Evolutionary conservation across 1,139 yeast species (phyloP).

Genomic region (Saccharomyces hybrid): DNA sequence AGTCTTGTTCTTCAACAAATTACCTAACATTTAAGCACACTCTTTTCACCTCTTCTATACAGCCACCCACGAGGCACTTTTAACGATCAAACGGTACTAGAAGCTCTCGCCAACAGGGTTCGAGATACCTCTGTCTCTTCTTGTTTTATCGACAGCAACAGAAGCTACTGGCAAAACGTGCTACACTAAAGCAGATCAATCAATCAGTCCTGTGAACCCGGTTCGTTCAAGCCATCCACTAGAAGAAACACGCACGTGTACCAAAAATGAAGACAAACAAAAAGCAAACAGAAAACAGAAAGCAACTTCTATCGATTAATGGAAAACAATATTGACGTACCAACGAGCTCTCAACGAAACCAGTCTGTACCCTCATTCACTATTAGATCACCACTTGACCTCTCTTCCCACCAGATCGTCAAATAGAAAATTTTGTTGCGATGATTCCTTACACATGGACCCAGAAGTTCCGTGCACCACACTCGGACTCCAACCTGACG

Average conservation of each 20-base stretch:
- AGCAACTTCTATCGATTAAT: neutral
- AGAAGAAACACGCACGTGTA: neutral
- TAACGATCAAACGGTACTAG: neutral
- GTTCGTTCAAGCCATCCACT: neutral
- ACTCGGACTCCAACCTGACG: neutral
- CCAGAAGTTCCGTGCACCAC: neutral
- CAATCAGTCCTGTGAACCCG: neutral
- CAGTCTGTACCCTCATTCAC: neutral
- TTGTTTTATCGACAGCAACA: neutral
- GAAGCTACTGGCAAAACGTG: neutral
- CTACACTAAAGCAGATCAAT: neutral
- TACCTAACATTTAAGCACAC: constrained; percentile 5
- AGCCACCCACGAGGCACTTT: neutral
- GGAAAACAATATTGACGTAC: neutral
- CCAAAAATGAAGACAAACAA: neutral
- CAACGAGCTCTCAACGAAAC: neutral
- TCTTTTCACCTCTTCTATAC: neutral
- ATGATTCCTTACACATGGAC: neutral
- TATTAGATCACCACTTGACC: neutral
- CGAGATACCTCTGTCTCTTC: neutral
- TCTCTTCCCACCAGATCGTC: neutral
- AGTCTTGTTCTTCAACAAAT: constrained; percentile 1
- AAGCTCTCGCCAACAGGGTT: neutral
- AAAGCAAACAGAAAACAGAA: neutral
- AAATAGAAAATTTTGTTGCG: neutral